A percentile compares a stretch with the other conserved stretches of the same genome.
phyloP scores from a whole-genome alignment of 1,284 basidiomycete species.

The Phaffia rhodozyma region DNA sequence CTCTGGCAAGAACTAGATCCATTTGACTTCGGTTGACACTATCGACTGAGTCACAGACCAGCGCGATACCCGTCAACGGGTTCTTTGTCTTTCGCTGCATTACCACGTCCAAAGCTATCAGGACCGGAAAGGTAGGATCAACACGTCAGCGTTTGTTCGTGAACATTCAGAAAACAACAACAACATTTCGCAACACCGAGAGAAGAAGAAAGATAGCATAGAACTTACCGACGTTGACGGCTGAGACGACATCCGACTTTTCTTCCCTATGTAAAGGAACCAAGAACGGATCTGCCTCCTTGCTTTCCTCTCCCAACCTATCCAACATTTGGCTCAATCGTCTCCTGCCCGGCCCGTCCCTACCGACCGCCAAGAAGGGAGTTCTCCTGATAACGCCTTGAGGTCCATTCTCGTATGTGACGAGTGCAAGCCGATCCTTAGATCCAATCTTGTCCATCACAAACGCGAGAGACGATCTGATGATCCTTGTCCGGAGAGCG shows the following conservation, averaged over 20 bases:
- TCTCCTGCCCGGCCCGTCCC: slow-evolving; percentile 48
- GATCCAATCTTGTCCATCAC: slow-evolving; percentile 58
- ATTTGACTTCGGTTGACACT: slow-evolving; percentile 91
- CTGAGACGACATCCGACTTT: slow-evolving; percentile 89
- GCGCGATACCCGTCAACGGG: slow-evolving; percentile 74
- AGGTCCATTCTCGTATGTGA: slow-evolving; percentile 70
- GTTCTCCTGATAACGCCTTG: slow-evolving; percentile 72
- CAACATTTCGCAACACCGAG: background rate
- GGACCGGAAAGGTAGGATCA: background rate
- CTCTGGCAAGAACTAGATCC: slow-evolving; percentile 89
- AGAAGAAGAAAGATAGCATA: slow-evolving; percentile 3
- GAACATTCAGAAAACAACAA: background rate
- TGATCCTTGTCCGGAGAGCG: slow-evolving; percentile 69
- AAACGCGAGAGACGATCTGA: slow-evolving; percentile 74
- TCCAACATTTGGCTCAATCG: slow-evolving; percentile 67
- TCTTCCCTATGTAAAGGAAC: slow-evolving; percentile 69
- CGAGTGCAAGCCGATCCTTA: slow-evolving; percentile 68
- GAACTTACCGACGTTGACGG: slow-evolving; percentile 70
- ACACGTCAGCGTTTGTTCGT: background rate
- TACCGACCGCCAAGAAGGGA: slow-evolving; percentile 66
- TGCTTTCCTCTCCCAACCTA: slow-evolving; percentile 41
- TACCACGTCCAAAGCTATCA: slow-evolving; percentile 71
- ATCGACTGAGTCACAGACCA: slow-evolving; percentile 84
- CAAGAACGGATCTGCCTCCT: slow-evolving; percentile 44
- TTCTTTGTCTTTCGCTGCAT: slow-evolving; percentile 86